These are phyloP conservation scores for Begonia masoniana DNA, from an alignment of 306 rosid genomes.

Conservation along the genomic window DNA sequence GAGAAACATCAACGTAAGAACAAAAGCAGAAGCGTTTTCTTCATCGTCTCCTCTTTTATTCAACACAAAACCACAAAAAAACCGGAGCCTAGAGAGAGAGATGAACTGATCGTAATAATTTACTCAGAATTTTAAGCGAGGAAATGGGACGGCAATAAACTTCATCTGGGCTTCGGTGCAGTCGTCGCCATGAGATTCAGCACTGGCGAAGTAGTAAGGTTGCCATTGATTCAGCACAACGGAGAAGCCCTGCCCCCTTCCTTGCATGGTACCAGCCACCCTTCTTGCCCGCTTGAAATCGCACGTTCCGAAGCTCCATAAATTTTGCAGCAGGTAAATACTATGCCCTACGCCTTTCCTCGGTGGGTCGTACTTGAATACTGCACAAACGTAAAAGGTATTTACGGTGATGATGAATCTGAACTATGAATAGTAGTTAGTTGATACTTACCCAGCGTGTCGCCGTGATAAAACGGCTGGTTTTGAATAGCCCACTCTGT, in stretches of 20 bases:
- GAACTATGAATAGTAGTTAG: background rate
- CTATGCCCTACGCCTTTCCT: slow-evolving; percentile 12
- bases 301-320: slow-evolving; percentile 37
- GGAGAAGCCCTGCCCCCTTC: slow-evolving; percentile 29
- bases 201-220: slow-evolving; percentile 51
- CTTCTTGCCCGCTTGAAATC: slow-evolving; percentile 32
- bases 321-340: slow-evolving; percentile 30
- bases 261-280: slow-evolving; percentile 24
- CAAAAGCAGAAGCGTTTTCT: too few relatives aligned
- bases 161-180: slow-evolving; percentile 45
- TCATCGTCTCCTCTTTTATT: too few relatives aligned
- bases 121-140: slow-evolving; percentile 2
- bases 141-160: slow-evolving; percentile 21
- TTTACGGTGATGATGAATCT: background rate
- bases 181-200: slow-evolving; percentile 21
- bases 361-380: slow-evolving; percentile 15
- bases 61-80: too few relatives aligned
- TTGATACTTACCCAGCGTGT: background rate
- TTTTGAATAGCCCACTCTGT: background rate
- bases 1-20: too few relatives aligned
- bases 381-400: background rate
- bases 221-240: slow-evolving; percentile 22
- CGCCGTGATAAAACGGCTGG: background rate
- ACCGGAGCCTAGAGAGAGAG: too few relatives aligned
- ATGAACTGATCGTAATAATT: too few relatives aligned